Base-by-base conservation (phyloP, 2,329 filamentous ascomycete species). In the Alternaria atra region DNA sequence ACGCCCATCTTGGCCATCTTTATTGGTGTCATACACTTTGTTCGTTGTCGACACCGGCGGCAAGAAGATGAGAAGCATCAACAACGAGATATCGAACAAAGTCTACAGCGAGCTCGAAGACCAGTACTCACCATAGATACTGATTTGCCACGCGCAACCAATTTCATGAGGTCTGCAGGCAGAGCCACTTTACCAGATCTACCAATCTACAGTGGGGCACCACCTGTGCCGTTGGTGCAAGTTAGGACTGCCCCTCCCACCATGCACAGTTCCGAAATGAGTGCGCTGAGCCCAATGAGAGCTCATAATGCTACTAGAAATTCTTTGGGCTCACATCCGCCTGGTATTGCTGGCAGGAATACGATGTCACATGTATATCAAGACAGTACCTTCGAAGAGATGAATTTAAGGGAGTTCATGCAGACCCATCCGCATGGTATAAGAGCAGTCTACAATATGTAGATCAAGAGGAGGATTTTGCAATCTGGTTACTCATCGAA, bases 11-110 rank as follows among this genome's bases (percentile, higher is more conserved):
- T 63, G 10, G 20, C 32, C 8, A 17, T 52, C 3, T 8, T 53
- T 15, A 20, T 63, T 6, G 61, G 52, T 9, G 25, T 35, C 15
- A n/a, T 63, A 25, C 44, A 54, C 34, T 37, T 13, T 43, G 20
- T 58, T 4, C 57, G 57, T 9, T 32, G 40, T 13, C 48, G 43
- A 39, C 23, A 35, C 13, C 34, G 40, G 20, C 43, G 32, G 20
- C 52, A 51, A 2, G 10, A 29, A 5, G 9, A 42, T 4, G 4
- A 47, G 7, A 7, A 52, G 20, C 20, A 35, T 4, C 34, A 60
- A 39, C 34, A 37, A 40, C 37, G 23, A 27, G 61, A 63, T 34
- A 55, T 63, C 9, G 52, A 61, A 42, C 29, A 42, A 30, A 58
- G 59, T 39, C 13, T 61, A 29, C 23, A 40, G 27, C 40, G 42